These are phyloP conservation scores for Scheffersomyces stipitis DNA, from an alignment of 805 yeast genomes.

Conservation along the genomic window DNA sequence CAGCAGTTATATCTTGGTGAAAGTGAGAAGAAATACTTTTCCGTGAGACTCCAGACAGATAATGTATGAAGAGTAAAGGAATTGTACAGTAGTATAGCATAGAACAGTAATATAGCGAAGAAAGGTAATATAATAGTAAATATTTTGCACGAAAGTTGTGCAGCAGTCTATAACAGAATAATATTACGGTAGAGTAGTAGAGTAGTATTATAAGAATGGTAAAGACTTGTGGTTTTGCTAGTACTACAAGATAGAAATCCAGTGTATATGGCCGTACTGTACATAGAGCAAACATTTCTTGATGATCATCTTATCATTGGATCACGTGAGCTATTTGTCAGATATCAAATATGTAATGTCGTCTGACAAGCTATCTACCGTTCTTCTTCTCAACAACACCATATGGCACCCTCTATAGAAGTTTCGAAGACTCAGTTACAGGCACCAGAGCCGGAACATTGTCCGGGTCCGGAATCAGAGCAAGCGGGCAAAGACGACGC, in stretches of 20 bases:
- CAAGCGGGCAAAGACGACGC: slow-evolving; percentile 93
- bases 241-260: no score
- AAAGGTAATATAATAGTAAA: background rate
- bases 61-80: no score
- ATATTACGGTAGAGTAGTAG: no score
- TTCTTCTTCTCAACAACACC: background rate
- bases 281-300: background rate
- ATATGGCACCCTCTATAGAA: slow-evolving; percentile 24
- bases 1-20: slow-evolving; percentile 16
- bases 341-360: no score
- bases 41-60: slow-evolving; percentile 8
- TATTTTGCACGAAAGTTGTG: background rate
- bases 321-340: background rate
- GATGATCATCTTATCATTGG: background rate
- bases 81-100: no score
- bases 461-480: slow-evolving; percentile 98
- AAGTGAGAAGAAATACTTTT: slow-evolving; percentile 18
- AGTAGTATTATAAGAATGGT: no score
- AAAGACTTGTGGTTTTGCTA: no score
- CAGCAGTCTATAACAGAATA: no score
- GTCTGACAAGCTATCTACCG: background rate
- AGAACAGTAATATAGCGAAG: no score
- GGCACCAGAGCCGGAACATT: slow-evolving; percentile 92
- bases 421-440: slow-evolving; percentile 22
- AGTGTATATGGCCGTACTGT: no score